Evolutionary conservation across 495 filamentous ascomycete species (phyloP).

Genomic region (Rhypophila decipiens): DNA sequence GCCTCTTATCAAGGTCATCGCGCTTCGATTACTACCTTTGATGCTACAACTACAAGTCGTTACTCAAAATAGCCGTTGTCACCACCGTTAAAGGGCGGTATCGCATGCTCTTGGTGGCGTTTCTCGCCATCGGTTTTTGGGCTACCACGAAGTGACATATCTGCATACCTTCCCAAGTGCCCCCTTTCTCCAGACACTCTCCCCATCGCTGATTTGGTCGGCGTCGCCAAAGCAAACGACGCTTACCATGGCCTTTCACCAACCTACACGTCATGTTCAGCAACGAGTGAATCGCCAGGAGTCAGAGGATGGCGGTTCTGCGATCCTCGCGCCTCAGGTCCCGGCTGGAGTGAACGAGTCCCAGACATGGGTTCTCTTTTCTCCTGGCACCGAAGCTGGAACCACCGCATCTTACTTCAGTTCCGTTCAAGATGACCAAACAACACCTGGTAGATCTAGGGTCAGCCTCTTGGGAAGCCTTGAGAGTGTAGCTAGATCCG

Average conservation of each 20-base stretch:
- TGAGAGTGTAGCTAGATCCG: slow-evolving; percentile 52
- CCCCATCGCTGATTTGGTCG: background rate
- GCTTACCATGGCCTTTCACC: slow-evolving; percentile 75
- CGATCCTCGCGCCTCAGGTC: slow-evolving; percentile 34
- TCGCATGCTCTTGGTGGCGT: no score
- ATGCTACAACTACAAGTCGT: no score
- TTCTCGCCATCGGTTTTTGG: no score
- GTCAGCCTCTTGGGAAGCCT: slow-evolving; percentile 84
- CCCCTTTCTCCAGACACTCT: no score
- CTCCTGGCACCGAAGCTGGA: slow-evolving; percentile 59
- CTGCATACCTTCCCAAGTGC: no score
- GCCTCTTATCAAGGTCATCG: no score
- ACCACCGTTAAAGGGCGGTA: no score
- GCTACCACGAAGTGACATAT: no score
- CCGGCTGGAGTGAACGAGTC: slow-evolving; percentile 53
- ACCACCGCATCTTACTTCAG: slow-evolving; percentile 62
- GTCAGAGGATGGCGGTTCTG: slow-evolving; percentile 39
- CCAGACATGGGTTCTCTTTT: slow-evolving; percentile 95
- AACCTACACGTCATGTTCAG: slow-evolving; percentile 57
- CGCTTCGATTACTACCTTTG: no score
- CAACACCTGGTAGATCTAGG: slow-evolving; percentile 66
- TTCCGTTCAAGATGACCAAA: slow-evolving; percentile 64
- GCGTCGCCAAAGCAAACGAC: background rate
- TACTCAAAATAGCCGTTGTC: no score
- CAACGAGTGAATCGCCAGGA: slow-evolving; percentile 41